Percentiles rank a stretch among this genome's conserved stretches.
phyloP scores from a whole-genome alignment of 1,139 yeast species.

The Suhomyces maxii region DNA sequence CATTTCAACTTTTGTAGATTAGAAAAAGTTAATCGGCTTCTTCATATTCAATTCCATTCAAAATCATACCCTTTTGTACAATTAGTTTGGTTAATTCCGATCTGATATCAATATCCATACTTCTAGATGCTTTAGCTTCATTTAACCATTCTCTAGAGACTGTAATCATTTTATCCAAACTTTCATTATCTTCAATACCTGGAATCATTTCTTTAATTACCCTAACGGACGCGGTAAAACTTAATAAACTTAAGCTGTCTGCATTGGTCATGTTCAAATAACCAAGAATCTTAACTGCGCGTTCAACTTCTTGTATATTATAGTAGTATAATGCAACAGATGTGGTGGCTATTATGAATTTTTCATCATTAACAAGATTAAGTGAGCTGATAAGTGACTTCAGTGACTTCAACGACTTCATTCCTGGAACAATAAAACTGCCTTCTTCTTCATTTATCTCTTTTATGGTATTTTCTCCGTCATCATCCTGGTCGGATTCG shows the following conservation, averaged over 20 bases:
- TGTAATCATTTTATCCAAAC: conserved; percentile 32
- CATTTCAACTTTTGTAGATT: no score
- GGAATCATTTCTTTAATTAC: conserved; percentile 26
- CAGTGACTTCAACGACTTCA: conserved; percentile 11
- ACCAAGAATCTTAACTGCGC: conserved; percentile 26
- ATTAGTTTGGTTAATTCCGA: conserved; percentile 32
- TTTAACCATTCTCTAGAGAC: conserved; percentile 35
- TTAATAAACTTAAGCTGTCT: conserved; percentile 18
- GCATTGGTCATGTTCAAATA: conserved; percentile 23
- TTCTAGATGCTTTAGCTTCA: conserved; percentile 19
- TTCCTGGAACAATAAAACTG: neutral
- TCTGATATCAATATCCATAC: conserved; percentile 27
- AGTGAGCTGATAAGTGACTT: conserved; percentile 32
- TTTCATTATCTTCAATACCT: conserved; percentile 22
- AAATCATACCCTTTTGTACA: conserved; percentile 33
- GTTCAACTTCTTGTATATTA: conserved; percentile 18
- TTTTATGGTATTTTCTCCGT: neutral
- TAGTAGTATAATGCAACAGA: conserved; percentile 29
- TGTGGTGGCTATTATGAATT: conserved; percentile 32
- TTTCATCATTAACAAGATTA: conserved; percentile 37
- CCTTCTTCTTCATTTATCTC: neutral
- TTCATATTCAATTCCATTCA: conserved; percentile 29
- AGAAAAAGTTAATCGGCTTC: conserved; percentile 12
- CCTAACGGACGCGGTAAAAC: conserved; percentile 36
- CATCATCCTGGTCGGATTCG: neutral